phyloP scores from a whole-genome alignment of 257 asterid genomes.

The Coffea eugenioides region DNA sequence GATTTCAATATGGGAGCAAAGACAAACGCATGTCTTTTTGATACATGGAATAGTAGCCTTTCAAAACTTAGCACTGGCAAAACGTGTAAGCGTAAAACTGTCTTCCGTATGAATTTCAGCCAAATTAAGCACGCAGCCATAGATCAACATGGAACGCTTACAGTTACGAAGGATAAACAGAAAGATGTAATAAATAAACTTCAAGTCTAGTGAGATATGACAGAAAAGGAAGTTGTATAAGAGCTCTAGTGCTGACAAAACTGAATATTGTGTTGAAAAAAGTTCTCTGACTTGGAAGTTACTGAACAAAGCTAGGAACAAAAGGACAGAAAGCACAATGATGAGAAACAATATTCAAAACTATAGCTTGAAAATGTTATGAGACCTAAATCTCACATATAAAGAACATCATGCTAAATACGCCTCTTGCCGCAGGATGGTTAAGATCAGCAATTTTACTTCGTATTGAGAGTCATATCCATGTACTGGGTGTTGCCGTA shows the following conservation, averaged over 20 bases:
- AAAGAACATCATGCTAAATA: not conserved
- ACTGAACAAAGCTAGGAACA: not conserved
- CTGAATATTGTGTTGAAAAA: not conserved
- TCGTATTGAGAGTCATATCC: not conserved
- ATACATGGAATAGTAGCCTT: too few relatives aligned
- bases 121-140: not conserved
- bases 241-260: not conserved
- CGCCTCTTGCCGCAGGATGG: not conserved
- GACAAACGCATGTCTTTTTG: not conserved
- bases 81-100: not conserved
- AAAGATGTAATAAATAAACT: not conserved
- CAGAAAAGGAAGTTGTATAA: not conserved
- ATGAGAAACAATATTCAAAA: not conserved
- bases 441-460: not conserved
- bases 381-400: not conserved
- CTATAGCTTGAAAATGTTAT: not conserved
- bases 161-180: not conserved
- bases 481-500: not conserved
- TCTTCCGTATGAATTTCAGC: not conserved
- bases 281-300: not conserved
- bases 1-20: not conserved
- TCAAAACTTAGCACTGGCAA: not conserved
- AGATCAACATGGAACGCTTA: too few relatives aligned
- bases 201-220: not conserved
- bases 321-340: not conserved